phyloP scores from a whole-genome alignment of 2,329 filamentous ascomycete species.

The Parastagonospora nodorum region DNA sequence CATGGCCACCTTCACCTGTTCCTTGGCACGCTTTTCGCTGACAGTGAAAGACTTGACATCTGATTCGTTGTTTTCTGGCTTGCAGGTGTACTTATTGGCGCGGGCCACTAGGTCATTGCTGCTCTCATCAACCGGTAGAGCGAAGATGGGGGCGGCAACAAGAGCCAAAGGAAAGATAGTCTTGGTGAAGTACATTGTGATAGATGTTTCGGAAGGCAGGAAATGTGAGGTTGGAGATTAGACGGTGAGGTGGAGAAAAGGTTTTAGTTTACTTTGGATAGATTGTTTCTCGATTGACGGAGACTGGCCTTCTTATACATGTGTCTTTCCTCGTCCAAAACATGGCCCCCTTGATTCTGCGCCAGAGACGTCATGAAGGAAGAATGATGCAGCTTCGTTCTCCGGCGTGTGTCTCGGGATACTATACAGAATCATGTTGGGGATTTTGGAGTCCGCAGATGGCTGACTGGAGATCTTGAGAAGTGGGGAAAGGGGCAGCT shows the following conservation, averaged over 20 bases:
- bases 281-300: neutral
- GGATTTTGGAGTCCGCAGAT: neutral
- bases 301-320: neutral
- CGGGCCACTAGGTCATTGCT: constrained; percentile 1
- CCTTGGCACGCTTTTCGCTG: neutral
- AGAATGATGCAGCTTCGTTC: too few relatives aligned
- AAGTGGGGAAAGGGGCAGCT: neutral
- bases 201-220: neutral
- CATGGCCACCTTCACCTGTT: neutral
- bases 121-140: constrained; percentile 1
- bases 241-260: neutral
- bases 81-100: neutral
- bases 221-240: neutral
- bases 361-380: neutral
- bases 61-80: neutral
- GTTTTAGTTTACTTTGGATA: neutral
- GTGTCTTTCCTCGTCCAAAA: neutral
- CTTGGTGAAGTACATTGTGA: constrained; percentile 1
- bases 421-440: neutral
- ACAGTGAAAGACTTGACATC: constrained; percentile 2
- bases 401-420: neutral
- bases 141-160: neutral
- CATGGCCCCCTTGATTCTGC: too few relatives aligned
- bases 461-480: neutral
- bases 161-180: neutral